Base-by-base conservation (phyloP, 495 filamentous ascomycete species). In the Astrothelium subdiscretum region DNA sequence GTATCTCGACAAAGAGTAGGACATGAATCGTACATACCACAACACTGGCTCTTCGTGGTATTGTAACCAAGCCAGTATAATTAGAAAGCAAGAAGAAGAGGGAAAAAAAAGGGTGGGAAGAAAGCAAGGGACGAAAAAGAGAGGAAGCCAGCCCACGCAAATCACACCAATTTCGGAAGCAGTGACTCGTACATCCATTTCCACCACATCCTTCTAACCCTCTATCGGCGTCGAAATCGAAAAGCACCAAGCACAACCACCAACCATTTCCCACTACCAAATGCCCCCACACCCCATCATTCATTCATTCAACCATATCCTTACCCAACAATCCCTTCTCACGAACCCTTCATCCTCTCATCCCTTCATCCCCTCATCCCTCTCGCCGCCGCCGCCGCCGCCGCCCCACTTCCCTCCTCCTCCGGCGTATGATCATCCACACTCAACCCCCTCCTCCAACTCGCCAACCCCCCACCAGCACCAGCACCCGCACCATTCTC, bases 361-460 rank as follows among this genome's bases (percentile, higher is more conserved):
- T 38, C 15, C 35, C 15, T 8, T 15, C 8, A 38, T 15, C 48
- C 48, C 48, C 6, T 20, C 24, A 5, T 48, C 42, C 42, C 42
- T 11, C 42, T 18, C 3, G 42, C 42, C 18, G 11, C 42, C 13
- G 11, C 59, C 24, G 3, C 18, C 43, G n/a, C 59, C n/a, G n/a
- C 31, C 38, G n/a, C 61, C 20, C 22, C 1, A 35, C 63, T 61
- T 31, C 59, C 31, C 12, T 35, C 58, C 48, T 60, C 62, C 40
- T 42, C 59, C 10, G 51, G 32, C 59, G 43, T 61, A 3, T 59
- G 62, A 10, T 62, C 52, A 18, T 48, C 65, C 22, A 61, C 35
- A 59, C 65, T 60, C 59, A 69, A 24, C 31, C 70, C 61, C 51
- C 66, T 66, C 31, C 71, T 44, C 71, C 71, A 75, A 40, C 48